A percentile compares a stretch with the other conserved stretches of the same genome.
These are phyloP conservation scores for Corylus americana DNA, from an alignment of 306 rosid genomes.

Conservation along the genomic window DNA sequence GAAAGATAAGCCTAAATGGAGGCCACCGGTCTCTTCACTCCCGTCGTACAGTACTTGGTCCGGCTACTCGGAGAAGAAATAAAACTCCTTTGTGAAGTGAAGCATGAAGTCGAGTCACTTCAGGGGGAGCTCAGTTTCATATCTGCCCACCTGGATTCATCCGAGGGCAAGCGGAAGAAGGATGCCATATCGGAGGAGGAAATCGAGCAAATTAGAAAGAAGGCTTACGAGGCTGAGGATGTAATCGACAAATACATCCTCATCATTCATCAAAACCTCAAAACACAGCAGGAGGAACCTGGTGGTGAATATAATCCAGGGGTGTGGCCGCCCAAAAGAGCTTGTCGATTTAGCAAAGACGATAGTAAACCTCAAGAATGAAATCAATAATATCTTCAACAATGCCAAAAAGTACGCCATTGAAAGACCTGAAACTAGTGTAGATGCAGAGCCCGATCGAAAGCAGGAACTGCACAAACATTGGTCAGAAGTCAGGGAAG, in stretches of 20 bases:
- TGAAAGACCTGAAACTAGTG: slow-evolving; percentile 1
- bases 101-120: too few relatives aligned
- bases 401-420: slow-evolving; percentile 1
- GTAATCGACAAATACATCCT: slow-evolving; percentile 11
- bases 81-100: too few relatives aligned
- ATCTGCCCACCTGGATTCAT: too few relatives aligned
- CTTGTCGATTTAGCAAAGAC: not conserved
- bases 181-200: not conserved
- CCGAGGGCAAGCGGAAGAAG: not conserved
- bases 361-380: not conserved
- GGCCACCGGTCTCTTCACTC: not conserved
- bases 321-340: not conserved
- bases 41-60: too few relatives aligned
- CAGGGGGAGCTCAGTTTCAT: too few relatives aligned
- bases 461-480: too few relatives aligned
- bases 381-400: not conserved
- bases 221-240: slow-evolving; percentile 17
- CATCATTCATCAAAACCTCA: not conserved
- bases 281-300: not conserved
- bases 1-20: too few relatives aligned
- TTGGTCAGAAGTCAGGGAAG: too few relatives aligned
- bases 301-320: not conserved
- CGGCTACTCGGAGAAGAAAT: too few relatives aligned
- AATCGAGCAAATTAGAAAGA: slow-evolving; percentile 22
- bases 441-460: too few relatives aligned